Evolutionary conservation across 805 yeast genomes (phyloP), one percentile per base, ranked within the genome.

Genomic region (Saturnispora saitoi): DNA sequence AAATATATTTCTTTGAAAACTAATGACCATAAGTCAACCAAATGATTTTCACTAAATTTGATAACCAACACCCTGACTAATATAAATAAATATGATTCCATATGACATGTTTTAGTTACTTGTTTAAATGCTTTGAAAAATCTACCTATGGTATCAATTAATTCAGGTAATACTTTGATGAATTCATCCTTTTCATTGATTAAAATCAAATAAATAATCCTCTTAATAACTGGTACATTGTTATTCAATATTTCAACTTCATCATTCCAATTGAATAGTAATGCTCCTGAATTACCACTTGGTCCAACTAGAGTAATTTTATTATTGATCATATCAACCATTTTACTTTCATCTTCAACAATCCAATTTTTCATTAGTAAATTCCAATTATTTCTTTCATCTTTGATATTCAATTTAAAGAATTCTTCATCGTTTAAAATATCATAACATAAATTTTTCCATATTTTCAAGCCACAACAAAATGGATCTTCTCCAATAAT

Each of bases 381-480:
- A 48, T 69, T 68, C 91, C 95, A 85, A 15, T 64, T 53, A 3
- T 65, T 52, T 6, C 4, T 9, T 4, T 31, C n/a, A 43, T 64
- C 63, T 42, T 53, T 45, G 5, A 56, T 51, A 4, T 58, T 58
- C 31, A 69, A 57, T 2, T 57, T 58, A 57, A 88, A 81, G 55
- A 87, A 80, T 19, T 68, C 67, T 10, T 71, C 50, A 59, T 86
- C 95, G 59, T 75, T 71, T 48, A 86, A 72, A 0, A 78, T 63
- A 43, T 91, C 98, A 38, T 68, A 69, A 1, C 89, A 73, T 20
- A 80, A 51, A 3, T 72, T 60, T 56, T 76, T 83, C 95, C 96
- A 86, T 2, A 65, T 70, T 58, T 73, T 83, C 51, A 64, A 65
- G 56, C 50, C 71, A 59, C 55, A 58, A 43, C 59, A 63, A 36